Conservation (phyloP, 164 flowering plant species). For the Chimonanthus praecox region DNA sequence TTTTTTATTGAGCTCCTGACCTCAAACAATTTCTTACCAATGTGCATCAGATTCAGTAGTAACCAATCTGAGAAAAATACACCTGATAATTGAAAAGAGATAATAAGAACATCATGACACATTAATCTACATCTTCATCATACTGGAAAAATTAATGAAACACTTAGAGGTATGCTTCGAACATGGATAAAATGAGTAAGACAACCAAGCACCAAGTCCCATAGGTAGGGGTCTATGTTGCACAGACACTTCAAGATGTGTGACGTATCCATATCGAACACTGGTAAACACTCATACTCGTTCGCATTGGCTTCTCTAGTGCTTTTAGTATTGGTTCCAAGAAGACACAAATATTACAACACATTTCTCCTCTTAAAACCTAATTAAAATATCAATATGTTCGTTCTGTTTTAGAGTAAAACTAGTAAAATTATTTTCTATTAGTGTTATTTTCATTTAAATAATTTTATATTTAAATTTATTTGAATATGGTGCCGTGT, state of each 20-base stretch:
- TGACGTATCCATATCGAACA: not conserved
- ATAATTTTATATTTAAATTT: too few species aligned
- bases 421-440: too few species aligned
- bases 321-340: not conserved
- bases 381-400: too few species aligned
- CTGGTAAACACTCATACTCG: not conserved
- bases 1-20: conserved; percentile 18
- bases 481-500: too few species aligned
- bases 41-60: conserved; percentile 18
- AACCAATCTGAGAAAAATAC: conserved; percentile 21
- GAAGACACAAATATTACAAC: too few species aligned
- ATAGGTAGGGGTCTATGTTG: not conserved
- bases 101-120: not conserved
- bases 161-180: not conserved
- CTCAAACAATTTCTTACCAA: conserved; percentile 16
- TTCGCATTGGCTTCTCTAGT: not conserved
- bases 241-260: too few species aligned
- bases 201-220: not conserved
- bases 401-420: too few species aligned
- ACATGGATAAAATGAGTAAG: not conserved
- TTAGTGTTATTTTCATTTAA: too few species aligned
- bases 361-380: too few species aligned
- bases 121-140: not conserved
- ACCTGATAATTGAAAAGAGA: conserved; percentile 23
- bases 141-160: not conserved